Conservation (phyloP, 805 yeast genomes). For the Candida corydali region DNA sequence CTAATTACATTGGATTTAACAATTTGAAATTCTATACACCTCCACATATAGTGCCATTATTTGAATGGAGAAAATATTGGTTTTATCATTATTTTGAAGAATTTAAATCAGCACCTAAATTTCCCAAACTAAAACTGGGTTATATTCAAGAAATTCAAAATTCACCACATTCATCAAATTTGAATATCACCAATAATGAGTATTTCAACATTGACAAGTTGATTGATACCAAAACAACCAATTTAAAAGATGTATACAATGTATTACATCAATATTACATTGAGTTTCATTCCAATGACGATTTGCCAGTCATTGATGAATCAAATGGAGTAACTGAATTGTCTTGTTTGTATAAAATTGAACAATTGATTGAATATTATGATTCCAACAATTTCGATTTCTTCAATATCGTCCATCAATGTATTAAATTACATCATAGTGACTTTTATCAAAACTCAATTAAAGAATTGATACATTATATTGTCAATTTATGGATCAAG, state of each 20-base stretch:
- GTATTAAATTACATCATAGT: slow-evolving; percentile 1
- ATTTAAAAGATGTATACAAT: slow-evolving; percentile 4
- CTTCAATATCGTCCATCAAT: not conserved
- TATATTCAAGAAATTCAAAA: not conserved
- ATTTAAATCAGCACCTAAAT: not conserved
- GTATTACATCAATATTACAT: slow-evolving; percentile 6
- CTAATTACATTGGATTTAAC: slow-evolving; percentile 8
- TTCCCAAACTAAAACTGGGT: slow-evolving; percentile 7
- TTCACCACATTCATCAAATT: not conserved
- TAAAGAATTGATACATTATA: slow-evolving; percentile 10
- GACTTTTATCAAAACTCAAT: not conserved
- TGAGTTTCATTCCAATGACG: slow-evolving; percentile 1
- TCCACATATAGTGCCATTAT: slow-evolving; percentile 7
- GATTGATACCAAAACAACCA: not conserved
- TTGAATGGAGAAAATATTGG: slow-evolving; percentile 22
- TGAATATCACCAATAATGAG: not conserved
- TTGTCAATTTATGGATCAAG: slow-evolving; percentile 16
- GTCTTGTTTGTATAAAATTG: slow-evolving; percentile 2
- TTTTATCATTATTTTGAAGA: slow-evolving; percentile 9
- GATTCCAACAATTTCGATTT: not conserved
- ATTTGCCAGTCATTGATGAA: not conserved
- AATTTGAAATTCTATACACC: slow-evolving; percentile 6
- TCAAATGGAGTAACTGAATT: not conserved
- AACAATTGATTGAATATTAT: slow-evolving; percentile 2
- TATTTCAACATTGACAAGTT: not conserved